Evolutionary conservation across 2,329 filamentous ascomycete species (phyloP).

Genomic region (Claviceps sp.): DNA sequence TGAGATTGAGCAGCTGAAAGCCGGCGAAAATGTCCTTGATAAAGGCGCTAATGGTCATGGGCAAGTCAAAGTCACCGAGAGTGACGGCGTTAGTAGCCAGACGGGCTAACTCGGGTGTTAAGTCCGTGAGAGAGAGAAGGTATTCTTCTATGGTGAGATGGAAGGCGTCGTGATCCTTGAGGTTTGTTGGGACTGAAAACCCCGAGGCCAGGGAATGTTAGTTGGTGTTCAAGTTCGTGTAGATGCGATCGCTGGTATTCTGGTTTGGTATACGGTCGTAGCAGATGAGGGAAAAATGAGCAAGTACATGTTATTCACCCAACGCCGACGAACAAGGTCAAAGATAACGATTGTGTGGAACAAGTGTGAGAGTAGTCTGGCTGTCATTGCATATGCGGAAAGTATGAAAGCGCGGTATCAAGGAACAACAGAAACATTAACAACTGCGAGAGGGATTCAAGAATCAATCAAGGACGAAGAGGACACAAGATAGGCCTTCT

Average conservation of each 20-base stretch:
- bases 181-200: slow-evolving; percentile 65
- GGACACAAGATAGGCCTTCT: no score
- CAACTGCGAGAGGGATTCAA: not conserved
- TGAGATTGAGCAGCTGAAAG: slow-evolving; percentile 93
- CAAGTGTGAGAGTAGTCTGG: no score
- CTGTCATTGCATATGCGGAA: no score
- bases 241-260: no score
- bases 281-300: no score
- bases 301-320: no score
- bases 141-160: slow-evolving; percentile 97
- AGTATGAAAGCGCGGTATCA: not conserved
- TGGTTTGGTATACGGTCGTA: no score
- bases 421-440: not conserved
- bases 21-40: slow-evolving; percentile 92
- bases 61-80: slow-evolving; percentile 72
- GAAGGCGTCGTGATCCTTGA: slow-evolving; percentile 81
- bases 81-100: slow-evolving; percentile 88
- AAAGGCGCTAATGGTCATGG: slow-evolving; percentile 78
- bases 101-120: slow-evolving; percentile 82
- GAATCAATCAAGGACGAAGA: not conserved
- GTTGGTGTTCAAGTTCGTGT: not conserved
- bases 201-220: not conserved
- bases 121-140: slow-evolving; percentile 70
- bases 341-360: no score
- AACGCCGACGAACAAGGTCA: no score